phyloP scores from a whole-genome alignment of 352 stramenopile genomes.

The Hyaloperonospora brassicae region DNA sequence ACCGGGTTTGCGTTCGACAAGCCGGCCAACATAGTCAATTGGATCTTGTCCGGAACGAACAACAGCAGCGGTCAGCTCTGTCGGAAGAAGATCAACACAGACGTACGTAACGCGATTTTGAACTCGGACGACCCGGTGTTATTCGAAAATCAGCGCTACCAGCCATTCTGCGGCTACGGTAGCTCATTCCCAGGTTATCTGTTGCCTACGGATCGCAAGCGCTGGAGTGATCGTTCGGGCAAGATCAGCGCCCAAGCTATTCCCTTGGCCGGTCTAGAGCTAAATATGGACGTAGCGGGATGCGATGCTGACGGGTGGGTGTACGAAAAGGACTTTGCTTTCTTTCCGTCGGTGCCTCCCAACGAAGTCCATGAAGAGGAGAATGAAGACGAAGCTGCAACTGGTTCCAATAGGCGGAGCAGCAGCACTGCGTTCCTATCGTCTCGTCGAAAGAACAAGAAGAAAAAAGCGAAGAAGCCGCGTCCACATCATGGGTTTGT shows the following conservation, averaged over 20 bases:
- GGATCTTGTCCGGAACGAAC: conserved; percentile 48
- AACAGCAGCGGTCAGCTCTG: conserved; percentile 31
- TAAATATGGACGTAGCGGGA: conserved; percentile 48
- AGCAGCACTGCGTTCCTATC: conserved; percentile 25
- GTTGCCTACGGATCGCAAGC: conserved; percentile 67
- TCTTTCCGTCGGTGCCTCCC: conserved; percentile 52
- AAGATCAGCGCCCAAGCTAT: conserved; percentile 67
- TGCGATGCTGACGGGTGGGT: conserved; percentile 79
- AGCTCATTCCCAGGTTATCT: conserved; percentile 77
- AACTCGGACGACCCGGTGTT: conserved; percentile 66
- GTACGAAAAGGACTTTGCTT: conserved; percentile 79
- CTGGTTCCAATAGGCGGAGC: conserved; percentile 9
- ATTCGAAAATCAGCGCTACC: conserved; percentile 84
- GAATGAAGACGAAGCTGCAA: conserved; percentile 12
- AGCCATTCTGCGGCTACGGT: conserved; percentile 77
- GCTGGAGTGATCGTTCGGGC: conserved; percentile 78
- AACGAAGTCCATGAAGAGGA: conserved; percentile 21
- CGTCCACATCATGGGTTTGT: conserved; percentile 59
- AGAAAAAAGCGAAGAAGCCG: conserved; percentile 40
- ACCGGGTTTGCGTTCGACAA: conserved; percentile 81
- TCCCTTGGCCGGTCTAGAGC: conserved; percentile 51
- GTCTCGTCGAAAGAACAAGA: conserved; percentile 28
- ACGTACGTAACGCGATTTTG: conserved; percentile 61
- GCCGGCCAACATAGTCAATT: conserved; percentile 66
- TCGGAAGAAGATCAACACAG: conserved; percentile 51